phyloP scores from a whole-genome alignment of 352 stramenopile species.

The Pythium monospermum region DNA sequence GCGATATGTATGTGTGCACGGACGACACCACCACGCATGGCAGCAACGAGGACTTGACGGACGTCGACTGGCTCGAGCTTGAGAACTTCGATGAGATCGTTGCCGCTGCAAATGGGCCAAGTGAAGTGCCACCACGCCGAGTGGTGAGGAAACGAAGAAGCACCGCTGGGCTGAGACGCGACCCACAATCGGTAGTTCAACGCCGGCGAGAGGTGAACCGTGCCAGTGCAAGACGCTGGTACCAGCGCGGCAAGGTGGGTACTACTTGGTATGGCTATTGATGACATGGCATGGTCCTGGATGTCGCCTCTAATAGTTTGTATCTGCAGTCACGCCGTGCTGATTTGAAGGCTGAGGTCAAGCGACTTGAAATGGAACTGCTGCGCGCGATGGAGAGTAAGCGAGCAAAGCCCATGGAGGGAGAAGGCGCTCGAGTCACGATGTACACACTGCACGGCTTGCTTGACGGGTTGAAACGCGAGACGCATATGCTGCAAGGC shows the following conservation, averaged over 20 bases:
- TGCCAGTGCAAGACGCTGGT: slow-evolving; percentile 3
- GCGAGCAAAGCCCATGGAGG: neutral
- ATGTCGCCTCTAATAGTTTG: neutral
- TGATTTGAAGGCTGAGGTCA: neutral
- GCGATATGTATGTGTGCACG: too few relatives aligned
- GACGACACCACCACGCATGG: too few relatives aligned
- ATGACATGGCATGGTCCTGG: neutral
- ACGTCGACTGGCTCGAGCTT: too few relatives aligned
- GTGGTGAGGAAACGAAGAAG: slow-evolving; percentile 13
- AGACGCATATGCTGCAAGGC: too few relatives aligned
- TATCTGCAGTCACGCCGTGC: neutral
- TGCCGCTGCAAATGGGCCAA: too few relatives aligned
- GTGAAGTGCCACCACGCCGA: too few relatives aligned
- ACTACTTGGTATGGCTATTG: neutral
- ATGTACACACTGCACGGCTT: too few relatives aligned
- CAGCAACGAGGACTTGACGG: too few relatives aligned
- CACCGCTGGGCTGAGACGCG: neutral
- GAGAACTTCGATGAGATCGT: too few relatives aligned
- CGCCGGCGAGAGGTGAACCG: slow-evolving; percentile 8
- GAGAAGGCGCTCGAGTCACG: neutral
- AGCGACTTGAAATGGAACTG: neutral
- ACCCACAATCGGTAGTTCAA: neutral
- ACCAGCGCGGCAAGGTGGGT: slow-evolving; percentile 8
- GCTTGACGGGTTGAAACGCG: too few relatives aligned
- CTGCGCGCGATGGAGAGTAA: neutral